A percentile compares a stretch with the other conserved stretches of the same genome.
These are phyloP conservation scores for Schoenoplectus tabernaemontani DNA, from an alignment of 202 grass and related monocot species.

Conservation along the genomic window DNA sequence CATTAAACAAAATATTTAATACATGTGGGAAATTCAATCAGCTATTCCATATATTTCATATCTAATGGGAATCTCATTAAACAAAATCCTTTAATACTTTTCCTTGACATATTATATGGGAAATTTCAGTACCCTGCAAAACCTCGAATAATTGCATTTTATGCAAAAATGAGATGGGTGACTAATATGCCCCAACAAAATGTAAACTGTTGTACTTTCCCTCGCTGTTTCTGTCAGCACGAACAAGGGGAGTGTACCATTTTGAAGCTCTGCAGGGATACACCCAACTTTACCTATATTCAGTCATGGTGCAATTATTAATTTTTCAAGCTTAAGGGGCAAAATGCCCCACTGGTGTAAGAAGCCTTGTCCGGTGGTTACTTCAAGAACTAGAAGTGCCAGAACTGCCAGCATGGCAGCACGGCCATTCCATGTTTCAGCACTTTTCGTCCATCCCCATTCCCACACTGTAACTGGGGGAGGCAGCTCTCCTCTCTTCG, in stretches of 20 bases:
- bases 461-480: slow-evolving; percentile 85
- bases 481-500: slow-evolving; percentile 68
- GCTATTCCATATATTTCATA: not conserved
- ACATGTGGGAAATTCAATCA: not conserved
- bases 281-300: not conserved
- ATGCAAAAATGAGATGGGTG: not conserved
- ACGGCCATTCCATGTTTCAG: slow-evolving; percentile 92
- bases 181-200: not conserved
- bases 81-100: not conserved
- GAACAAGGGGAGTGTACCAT: not conserved
- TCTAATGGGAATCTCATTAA: not conserved
- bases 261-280: slow-evolving; percentile 10
- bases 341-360: slow-evolving; percentile 92
- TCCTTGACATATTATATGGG: not conserved
- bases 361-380: slow-evolving; percentile 89
- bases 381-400: slow-evolving; percentile 65
- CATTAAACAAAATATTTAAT: slow-evolving; percentile 14
- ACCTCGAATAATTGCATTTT: not conserved
- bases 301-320: not conserved
- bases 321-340: slow-evolving; percentile 27
- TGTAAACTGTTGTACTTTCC: not conserved
- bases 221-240: not conserved
- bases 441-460: slow-evolving; percentile 98
- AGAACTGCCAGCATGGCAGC: slow-evolving; percentile 93
- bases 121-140: not conserved